Conservation (phyloP, 2,329 filamentous ascomycete species). For the Akanthomyces lecanii region DNA sequence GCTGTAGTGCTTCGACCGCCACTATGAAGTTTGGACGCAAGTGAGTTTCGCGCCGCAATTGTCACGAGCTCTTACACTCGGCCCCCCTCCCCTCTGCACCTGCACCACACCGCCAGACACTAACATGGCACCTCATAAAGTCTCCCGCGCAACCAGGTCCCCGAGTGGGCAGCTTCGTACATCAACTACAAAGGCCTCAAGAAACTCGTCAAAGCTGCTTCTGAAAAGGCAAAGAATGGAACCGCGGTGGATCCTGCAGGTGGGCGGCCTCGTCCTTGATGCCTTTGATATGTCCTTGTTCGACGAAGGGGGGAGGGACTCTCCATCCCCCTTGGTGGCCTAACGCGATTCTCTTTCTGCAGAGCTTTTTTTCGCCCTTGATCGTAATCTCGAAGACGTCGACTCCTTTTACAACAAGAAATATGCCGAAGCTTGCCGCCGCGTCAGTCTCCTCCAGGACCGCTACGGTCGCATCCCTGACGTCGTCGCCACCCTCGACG, state of each 20-base stretch:
- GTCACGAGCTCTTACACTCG: background rate
- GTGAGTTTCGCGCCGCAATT: constrained; percentile 35
- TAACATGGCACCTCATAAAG: constrained; percentile 32
- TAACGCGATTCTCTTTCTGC: constrained; percentile 26
- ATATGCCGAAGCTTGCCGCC: constrained; percentile 75
- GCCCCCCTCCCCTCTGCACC: background rate
- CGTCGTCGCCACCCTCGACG: constrained; percentile 67
- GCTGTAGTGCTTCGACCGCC: constrained; percentile 1
- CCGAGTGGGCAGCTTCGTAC: constrained; percentile 79
- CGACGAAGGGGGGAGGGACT: constrained; percentile 23
- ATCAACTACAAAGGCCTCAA: constrained; percentile 92
- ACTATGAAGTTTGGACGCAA: constrained; percentile 62
- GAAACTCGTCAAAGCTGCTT: constrained; percentile 85
- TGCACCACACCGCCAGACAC: constrained; percentile 22
- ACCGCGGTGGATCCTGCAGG: constrained; percentile 84
- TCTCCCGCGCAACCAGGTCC: constrained; percentile 77
- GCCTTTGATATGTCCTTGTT: constrained; percentile 11
- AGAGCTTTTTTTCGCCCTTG: constrained; percentile 97
- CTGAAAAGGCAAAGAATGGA: constrained; percentile 60
- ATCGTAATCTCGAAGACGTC: constrained; percentile 95
- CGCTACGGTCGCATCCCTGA: constrained; percentile 76
- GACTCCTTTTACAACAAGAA: constrained; percentile 97
- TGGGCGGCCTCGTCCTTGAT: constrained; percentile 45
- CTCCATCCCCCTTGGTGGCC: constrained; percentile 29
- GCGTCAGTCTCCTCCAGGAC: constrained; percentile 80